These are phyloP conservation scores for Aspergillus sp. DNA, from an alignment of 2,329 filamentous ascomycete genomes.

Conservation along the genomic window DNA sequence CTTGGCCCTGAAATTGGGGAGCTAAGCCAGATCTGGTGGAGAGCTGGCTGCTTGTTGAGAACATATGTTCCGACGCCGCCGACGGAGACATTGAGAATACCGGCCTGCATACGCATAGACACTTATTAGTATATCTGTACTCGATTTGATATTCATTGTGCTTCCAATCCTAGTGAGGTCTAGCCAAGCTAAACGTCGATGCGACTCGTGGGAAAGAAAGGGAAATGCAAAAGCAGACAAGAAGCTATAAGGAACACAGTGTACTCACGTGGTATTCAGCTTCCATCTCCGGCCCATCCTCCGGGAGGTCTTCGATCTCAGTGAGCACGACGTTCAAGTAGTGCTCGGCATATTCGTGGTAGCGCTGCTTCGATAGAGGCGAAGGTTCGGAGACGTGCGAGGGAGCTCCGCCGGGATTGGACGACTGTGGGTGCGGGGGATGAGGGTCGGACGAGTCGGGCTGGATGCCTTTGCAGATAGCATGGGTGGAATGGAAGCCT, in stretches of 20 bases:
- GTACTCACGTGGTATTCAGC: constrained; percentile 80
- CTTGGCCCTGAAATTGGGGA: constrained; percentile 90
- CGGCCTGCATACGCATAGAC: constrained; percentile 58
- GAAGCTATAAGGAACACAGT: background rate
- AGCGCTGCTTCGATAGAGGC: constrained; percentile 68
- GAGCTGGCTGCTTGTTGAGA: constrained; percentile 97
- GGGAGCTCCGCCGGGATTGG: constrained; percentile 43
- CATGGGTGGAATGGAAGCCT: constrained; percentile 37
- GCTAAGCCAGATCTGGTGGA: constrained; percentile 96
- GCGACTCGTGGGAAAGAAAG: background rate
- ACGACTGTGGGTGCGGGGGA: constrained; percentile 39
- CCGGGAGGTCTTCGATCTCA: constrained; percentile 71
- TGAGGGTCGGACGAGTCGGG: constrained; percentile 59
- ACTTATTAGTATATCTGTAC: background rate
- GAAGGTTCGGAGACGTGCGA: constrained; percentile 55
- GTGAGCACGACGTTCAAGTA: constrained; percentile 65
- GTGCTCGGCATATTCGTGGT: constrained; percentile 73
- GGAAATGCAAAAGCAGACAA: background rate
- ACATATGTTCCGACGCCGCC: constrained; percentile 77
- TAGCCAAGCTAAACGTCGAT: background rate
- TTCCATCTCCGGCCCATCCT: constrained; percentile 72
- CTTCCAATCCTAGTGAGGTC: too few species aligned
- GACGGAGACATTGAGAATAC: constrained; percentile 76
- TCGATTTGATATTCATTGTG: background rate
- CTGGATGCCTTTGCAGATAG: constrained; percentile 53